These are phyloP conservation scores for Pseudozyma sp. DNA, from an alignment of 1,284 basidiomycete species.

Conservation along the genomic window DNA sequence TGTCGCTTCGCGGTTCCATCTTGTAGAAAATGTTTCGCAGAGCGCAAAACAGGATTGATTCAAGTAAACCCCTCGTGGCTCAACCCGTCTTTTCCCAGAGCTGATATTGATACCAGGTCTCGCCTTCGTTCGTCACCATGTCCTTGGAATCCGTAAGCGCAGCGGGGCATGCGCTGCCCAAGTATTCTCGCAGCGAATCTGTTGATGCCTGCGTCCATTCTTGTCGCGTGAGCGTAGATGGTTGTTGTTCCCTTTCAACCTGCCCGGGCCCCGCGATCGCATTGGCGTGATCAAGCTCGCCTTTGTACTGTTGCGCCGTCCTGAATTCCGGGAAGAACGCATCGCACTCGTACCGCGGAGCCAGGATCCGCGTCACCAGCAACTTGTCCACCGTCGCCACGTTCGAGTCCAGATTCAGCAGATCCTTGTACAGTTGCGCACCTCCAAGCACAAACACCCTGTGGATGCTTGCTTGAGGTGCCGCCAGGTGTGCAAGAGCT, in stretches of 20 bases:
- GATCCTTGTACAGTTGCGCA: constrained; percentile 81
- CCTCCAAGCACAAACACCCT: constrained; percentile 88
- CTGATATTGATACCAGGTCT: constrained; percentile 44
- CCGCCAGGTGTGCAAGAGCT: constrained; percentile 15
- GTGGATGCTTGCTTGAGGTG: constrained; percentile 25
- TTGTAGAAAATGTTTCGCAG: constrained; percentile 3
- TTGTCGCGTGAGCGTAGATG: constrained; percentile 13
- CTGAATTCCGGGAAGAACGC: constrained; percentile 84
- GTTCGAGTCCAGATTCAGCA: constrained; percentile 15
- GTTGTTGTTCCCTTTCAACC: background rate
- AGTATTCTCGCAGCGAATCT: constrained; percentile 18
- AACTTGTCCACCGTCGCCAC: constrained; percentile 46
- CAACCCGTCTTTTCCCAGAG: constrained; percentile 35
- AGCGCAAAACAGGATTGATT: background rate
- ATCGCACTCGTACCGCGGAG: constrained; percentile 85
- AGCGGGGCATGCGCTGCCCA: constrained; percentile 27
- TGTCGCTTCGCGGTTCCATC: constrained; percentile 24
- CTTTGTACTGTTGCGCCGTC: constrained; percentile 32
- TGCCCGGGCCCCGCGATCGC: background rate
- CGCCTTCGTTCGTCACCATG: constrained; percentile 36
- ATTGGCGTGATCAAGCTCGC: constrained; percentile 22
- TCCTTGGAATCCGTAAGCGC: constrained; percentile 10
- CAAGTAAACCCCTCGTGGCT: background rate
- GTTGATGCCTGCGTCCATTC: constrained; percentile 31
- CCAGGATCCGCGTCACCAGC: constrained; percentile 84